Conservation (phyloP, 2,329 filamentous ascomycete genomes). For the Fusarium xyrophilum region DNA sequence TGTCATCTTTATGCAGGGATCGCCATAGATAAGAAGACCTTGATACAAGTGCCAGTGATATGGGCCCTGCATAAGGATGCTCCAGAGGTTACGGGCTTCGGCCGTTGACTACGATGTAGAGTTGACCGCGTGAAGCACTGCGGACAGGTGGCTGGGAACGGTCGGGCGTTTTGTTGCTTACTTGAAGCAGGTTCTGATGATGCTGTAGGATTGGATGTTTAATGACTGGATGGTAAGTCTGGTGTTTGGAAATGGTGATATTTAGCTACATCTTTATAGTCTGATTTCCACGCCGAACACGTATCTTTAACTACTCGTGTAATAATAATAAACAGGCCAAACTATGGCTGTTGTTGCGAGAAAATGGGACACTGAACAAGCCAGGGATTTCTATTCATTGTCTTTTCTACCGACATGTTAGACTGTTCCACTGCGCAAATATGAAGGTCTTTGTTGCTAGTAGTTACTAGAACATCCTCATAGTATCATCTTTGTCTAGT, state of each 20-base stretch:
- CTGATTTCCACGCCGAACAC: background rate
- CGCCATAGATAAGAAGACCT: too few species aligned
- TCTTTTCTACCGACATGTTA: fast-evolving
- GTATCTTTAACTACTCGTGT: fast-evolving
- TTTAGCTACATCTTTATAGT: fast-evolving
- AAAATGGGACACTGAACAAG: background rate
- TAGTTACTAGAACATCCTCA: fast-evolving
- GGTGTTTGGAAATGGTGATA: fast-evolving
- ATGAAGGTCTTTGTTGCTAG: background rate
- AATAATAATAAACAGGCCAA: too few species aligned
- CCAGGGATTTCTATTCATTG: background rate
- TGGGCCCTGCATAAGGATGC: fast-evolving
- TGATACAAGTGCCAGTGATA: fast-evolving
- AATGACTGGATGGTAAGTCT: background rate
- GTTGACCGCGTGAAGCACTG: background rate
- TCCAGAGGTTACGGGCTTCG: background rate
- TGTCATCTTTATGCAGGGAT: fast-evolving
- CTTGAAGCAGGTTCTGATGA: too few species aligned
- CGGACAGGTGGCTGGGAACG: background rate
- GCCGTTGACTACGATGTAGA: background rate
- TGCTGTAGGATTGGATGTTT: fast-evolving
- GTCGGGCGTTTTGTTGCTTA: background rate
- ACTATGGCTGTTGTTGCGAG: too few species aligned
- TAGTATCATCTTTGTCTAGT: background rate
- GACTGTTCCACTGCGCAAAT: fast-evolving